These are phyloP conservation scores for Crithidia bombi DNA, from an alignment of 208 protist species.

Conservation along the genomic window DNA sequence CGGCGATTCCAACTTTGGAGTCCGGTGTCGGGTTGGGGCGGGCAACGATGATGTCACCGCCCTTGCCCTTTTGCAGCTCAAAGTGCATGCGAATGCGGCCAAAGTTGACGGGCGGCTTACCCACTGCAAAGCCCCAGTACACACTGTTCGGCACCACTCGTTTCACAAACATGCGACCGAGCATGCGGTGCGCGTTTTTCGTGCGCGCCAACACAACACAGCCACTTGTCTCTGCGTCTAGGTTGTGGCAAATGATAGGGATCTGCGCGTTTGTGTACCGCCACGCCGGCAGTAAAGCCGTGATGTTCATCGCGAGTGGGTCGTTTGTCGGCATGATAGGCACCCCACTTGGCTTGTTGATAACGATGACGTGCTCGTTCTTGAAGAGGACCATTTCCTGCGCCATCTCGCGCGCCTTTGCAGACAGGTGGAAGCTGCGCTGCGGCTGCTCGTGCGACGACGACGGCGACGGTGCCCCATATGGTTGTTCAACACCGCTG, in stretches of 20 bases:
- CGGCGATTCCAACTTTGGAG: slow-evolving; percentile 85
- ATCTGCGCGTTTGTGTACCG: slow-evolving; percentile 78
- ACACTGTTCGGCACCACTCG: slow-evolving; percentile 91
- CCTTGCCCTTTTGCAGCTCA: slow-evolving; percentile 76
- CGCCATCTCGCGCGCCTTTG: slow-evolving; percentile 71
- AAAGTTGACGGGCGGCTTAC: slow-evolving; percentile 85
- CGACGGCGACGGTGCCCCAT: slow-evolving; percentile 8
- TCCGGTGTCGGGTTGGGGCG: slow-evolving; percentile 74
- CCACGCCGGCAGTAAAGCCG: slow-evolving; percentile 88
- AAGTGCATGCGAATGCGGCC: slow-evolving; percentile 94
- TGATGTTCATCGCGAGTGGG: slow-evolving; percentile 86
- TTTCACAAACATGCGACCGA: slow-evolving; percentile 90
- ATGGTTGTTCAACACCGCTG: slow-evolving; percentile 38
- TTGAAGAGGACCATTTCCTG: slow-evolving; percentile 94
- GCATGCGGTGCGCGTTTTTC: slow-evolving; percentile 82
- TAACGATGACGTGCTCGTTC: slow-evolving; percentile 94
- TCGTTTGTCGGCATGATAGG: slow-evolving; percentile 90
- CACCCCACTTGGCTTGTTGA: slow-evolving; percentile 93
- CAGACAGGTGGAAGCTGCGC: slow-evolving; percentile 64
- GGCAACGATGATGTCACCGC: slow-evolving; percentile 80
- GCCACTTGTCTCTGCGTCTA: slow-evolving; percentile 91
- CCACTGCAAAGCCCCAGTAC: slow-evolving; percentile 92
- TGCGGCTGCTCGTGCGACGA: slow-evolving; percentile 1
- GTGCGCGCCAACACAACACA: slow-evolving; percentile 90
- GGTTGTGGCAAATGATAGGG: slow-evolving; percentile 89